Base-by-base conservation (phyloP, 2,329 filamentous ascomycete species). In the Colletotrichum destructivum region DNA sequence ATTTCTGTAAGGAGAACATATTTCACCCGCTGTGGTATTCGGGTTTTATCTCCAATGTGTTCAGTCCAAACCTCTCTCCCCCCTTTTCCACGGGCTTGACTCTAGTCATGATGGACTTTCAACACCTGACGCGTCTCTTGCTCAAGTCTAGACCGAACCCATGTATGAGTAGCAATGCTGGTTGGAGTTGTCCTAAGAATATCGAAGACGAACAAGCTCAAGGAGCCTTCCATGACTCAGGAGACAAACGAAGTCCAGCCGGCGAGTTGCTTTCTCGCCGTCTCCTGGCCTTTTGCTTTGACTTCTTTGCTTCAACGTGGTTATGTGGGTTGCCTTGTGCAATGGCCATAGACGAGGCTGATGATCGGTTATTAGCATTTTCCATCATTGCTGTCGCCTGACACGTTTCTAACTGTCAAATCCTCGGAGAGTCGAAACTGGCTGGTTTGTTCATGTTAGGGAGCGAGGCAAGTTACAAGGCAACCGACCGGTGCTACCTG, bases 111-210 rank as follows among this genome's bases (percentile, higher is more conserved):
- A 12, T 16, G 8, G 12, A 44, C 40, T 44, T 44, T 51, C 42
- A 52, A 26, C 40, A 18, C 21, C 38, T 21, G 44, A 54, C 61
- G 31, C 35, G 61, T 64, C 31, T 47, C 57, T 40, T 38, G 15
- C 47, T n/a, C 3, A 6, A 13, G 6, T 31, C 31, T 31, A 31
- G 56, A 23, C 38, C 13, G 3, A 31, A 51, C 12, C 18, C 21
- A 18, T 18, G 31, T 9, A 21, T 16, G 4, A n/a, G 18, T 13
- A 0, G 18, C 13, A 21, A 44, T 16, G 54, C 54, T 16, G 16
- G 4, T 18, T 55, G 8, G 31, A 16, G 40, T 7, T 23, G 4
- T 13, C 18, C n/a, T 49, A 15, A 44, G 18, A 56, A 51, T n/a
- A 4, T 61, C 21, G 49, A 42, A 21, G 26, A 57, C 55, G 46